phyloP scores from a whole-genome alignment of 2,329 filamentous ascomycete genomes.

The Fusarium piperis region DNA sequence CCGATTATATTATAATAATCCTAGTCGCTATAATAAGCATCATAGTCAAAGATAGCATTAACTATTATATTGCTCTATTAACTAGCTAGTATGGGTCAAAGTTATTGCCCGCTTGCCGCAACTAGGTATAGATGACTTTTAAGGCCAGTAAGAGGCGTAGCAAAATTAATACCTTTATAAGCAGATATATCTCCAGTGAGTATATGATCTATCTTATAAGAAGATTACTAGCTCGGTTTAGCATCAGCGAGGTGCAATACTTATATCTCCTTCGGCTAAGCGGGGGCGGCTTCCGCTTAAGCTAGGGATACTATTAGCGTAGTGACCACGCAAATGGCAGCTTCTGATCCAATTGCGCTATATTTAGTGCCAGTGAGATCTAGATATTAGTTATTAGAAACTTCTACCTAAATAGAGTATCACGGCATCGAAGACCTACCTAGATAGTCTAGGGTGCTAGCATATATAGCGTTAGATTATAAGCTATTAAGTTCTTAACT shows the following conservation, averaged over 20 bases:
- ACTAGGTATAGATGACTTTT: neutral
- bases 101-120: neutral
- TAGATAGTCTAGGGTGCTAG: neutral
- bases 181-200: neutral
- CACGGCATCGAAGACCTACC: neutral
- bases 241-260: neutral
- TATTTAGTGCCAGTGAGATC: neutral
- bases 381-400: fast-evolving
- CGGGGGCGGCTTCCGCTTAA: neutral
- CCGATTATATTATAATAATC: too few relatives aligned
- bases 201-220: neutral
- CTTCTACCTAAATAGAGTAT: neutral
- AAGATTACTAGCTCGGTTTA: neutral
- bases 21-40: neutral
- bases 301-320: neutral
- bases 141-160: neutral
- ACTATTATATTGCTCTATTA: neutral
- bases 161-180: neutral
- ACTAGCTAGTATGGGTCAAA: neutral
- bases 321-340: neutral
- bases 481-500: neutral
- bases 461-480: neutral
- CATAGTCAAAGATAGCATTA: neutral
- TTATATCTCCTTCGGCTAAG: neutral
- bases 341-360: neutral